Base-by-base conservation (phyloP, 2,329 filamentous ascomycete species). In the Fusarium stilboides region DNA sequence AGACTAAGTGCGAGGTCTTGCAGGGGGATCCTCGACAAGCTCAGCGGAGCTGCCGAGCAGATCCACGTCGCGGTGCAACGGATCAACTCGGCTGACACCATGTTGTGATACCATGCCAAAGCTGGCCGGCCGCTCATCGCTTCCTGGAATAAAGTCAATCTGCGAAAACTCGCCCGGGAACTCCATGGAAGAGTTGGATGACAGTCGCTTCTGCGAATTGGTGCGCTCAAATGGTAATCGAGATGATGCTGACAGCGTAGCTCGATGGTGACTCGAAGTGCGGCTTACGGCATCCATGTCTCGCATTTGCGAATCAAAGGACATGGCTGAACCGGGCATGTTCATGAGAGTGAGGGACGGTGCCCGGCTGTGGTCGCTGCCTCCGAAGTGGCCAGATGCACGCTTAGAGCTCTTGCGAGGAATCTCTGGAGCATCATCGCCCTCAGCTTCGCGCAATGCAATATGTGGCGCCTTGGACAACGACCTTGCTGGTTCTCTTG, bases 361-460 rank as follows among this genome's bases (percentile, higher is more conserved):
- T 22, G 77, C 70, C 14, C 77, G 77, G 31, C 72, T 70, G 56
- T 68, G 75, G 24, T 69, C 67, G 19, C 72, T 56, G 47, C 60
- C 62, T 31, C 68, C 73, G 49, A 71, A 70, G 40, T 72, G 75
- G 40, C 77, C 80, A 3, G 87, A 88, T 61, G 85, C 80, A 62
- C 91, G 86, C 75, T 89, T 89, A 1, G 92, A 94, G 76, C 91
- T 94, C 79, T 91, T 93, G 31, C 92, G 86, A 4, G 92, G 92
- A 33, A 94, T 86, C 9, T 86, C 82, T 0, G 89, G 89, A 6
- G 84, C 72, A n/a, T 80, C 74, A 57, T 80, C 50, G 68, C 82
- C 70, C 51, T 78, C 72, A 60, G 74, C 65, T 22, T 69, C 56
- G 14, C 68, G 68, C 39, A 73, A 50, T 43, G 59, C 54, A 9